Evolutionary conservation across 1,139 yeast genomes (phyloP), one percentile per base, ranked within the genome.

Genomic region (Kazachstania sp.): DNA sequence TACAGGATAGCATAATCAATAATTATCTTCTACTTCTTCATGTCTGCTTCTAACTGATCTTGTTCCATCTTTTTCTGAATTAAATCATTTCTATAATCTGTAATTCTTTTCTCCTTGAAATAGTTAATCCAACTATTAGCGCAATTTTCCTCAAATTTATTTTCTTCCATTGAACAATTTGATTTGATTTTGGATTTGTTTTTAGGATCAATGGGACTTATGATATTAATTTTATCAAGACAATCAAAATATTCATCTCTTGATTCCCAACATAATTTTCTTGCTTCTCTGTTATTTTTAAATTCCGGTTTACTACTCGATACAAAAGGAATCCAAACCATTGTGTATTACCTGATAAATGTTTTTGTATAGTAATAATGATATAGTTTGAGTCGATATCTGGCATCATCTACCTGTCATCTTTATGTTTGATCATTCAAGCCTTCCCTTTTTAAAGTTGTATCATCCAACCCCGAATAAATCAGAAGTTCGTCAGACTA

Each of bases 121-220:
- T 82, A 81, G 43, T 75, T 73, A 31, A 78, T 80, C 88, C 88
- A 82, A 48, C 81, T 74, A 28, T 72, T 71, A n/a, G 79, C 78
- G 60, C 88, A 82, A 54, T 76, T 74, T 15, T 67, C 57, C 42
- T 77, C 74, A 50, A 78, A 81, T 38, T 66, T 67, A n/a, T 57
- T 50, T 51, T 73, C 74, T 59, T 77, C 72, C 1, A 51, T 42
- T 0, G 69, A 63, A 60, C 88, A 82, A 43, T 68, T 60, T 19
- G 57, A 53, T 41, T 65, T 62, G 34, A 74, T 60, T 39, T 55
- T 54, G 2, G 51, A 52, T n/a, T 59, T 55, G 28, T 58, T 55
- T 36, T 58, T 56, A n/a, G 69, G 69, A 45, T 73, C 77, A 12
- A 70, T 55, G 3, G 79, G 74, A 55, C 80, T 78, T 3, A 71